These are phyloP conservation scores for Aspergillus indologenus DNA, from an alignment of 495 filamentous ascomycete species.

Conservation along the genomic window DNA sequence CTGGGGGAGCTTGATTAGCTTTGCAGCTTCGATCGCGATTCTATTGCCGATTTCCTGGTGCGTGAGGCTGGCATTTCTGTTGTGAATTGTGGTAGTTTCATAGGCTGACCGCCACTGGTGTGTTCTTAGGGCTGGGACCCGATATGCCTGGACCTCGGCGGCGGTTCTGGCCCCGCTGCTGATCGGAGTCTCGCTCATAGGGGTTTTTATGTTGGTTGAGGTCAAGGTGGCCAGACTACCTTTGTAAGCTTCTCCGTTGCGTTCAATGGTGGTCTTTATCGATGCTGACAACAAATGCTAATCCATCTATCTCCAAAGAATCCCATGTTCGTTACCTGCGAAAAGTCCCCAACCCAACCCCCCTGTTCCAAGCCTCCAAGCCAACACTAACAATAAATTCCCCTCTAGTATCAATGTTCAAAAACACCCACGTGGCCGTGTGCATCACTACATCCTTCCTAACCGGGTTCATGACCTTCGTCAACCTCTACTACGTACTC, in stretches of 20 bases:
- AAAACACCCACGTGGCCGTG: not conserved
- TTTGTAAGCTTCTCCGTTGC: not conserved
- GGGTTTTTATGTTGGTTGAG: not conserved
- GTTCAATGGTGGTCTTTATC: no score
- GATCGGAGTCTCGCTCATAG: not conserved
- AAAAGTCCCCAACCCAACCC: not conserved
- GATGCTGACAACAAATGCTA: no score
- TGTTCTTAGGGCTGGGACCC: not conserved
- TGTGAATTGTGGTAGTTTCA: no score
- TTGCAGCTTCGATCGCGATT: not conserved
- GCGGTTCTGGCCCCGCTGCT: not conserved
- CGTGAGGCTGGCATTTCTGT: no score
- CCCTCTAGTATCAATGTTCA: not conserved
- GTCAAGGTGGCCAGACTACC: not conserved
- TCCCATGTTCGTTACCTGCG: no score
- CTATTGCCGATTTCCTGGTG: not conserved
- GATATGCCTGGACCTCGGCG: not conserved
- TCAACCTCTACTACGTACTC: not conserved
- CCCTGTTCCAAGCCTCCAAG: no score
- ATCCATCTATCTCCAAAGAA: no score
- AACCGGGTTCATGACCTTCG: not conserved
- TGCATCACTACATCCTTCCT: not conserved
- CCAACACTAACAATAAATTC: no score
- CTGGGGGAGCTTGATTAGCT: not conserved
- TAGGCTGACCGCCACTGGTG: no score